phyloP scores from a whole-genome alignment of 2,329 filamentous ascomycete genomes.

The Macroventuria anomochaeta region DNA sequence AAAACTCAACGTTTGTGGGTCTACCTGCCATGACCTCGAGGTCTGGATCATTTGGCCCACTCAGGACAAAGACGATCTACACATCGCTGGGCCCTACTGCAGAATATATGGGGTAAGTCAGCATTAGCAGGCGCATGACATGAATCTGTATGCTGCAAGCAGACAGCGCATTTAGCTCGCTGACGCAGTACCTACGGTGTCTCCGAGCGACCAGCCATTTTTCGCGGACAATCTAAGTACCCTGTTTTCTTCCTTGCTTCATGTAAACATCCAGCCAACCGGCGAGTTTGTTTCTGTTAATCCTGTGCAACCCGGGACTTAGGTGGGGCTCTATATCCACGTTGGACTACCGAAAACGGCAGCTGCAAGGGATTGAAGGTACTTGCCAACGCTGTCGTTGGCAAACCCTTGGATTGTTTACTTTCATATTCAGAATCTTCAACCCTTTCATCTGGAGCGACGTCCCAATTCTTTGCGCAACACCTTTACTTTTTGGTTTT shows the following conservation, averaged over 20 bases:
- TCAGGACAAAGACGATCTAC: background rate
- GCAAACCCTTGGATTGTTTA: conserved; percentile 9
- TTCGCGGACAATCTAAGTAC: background rate
- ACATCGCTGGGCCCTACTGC: background rate
- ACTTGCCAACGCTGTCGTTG: conserved; percentile 1
- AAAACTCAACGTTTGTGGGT: background rate
- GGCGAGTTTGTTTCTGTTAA: background rate
- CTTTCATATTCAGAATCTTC: background rate
- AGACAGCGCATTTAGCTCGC: background rate
- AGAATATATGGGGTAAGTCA: background rate
- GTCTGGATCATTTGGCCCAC: conserved; percentile 1
- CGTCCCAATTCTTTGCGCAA: conserved; percentile 8
- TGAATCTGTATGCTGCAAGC: background rate
- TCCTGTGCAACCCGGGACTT: background rate
- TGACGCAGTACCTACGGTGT: background rate
- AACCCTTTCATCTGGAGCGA: conserved; percentile 8
- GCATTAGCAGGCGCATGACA: background rate
- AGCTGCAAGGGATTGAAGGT: conserved; percentile 9
- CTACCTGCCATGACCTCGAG: background rate
- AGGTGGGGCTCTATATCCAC: conserved; percentile 6
- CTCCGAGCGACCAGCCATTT: conserved; percentile 6
- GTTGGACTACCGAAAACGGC: conserved; percentile 2
- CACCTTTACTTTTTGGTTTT: conserved; percentile 1
- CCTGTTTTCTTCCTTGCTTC: conserved; percentile 8
- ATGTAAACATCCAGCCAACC: conserved; percentile 1